A percentile compares a stretch with the other conserved stretches of the same genome.
These are phyloP conservation scores for Xylaria sp. DNA, from an alignment of 2,329 filamentous ascomycete genomes.

Conservation along the genomic window DNA sequence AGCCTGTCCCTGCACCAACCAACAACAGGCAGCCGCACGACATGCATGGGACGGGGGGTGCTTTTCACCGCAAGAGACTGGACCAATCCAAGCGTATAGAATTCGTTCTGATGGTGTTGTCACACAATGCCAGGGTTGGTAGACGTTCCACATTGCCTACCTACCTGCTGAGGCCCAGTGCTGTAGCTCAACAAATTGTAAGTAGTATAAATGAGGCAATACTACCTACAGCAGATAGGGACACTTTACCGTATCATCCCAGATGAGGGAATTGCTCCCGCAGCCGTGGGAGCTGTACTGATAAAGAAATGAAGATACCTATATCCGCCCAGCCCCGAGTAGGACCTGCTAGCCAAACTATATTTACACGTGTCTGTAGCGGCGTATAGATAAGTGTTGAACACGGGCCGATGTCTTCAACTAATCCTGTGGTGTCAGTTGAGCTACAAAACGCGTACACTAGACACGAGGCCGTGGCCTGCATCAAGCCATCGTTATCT, in stretches of 20 bases:
- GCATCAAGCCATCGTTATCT: slow-evolving; percentile 17
- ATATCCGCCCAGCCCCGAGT: background rate
- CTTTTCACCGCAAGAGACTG: slow-evolving; percentile 22
- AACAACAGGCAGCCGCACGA: slow-evolving; percentile 17
- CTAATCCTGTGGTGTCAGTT: background rate
- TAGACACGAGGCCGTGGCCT: slow-evolving; percentile 1
- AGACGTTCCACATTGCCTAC: too few relatives aligned
- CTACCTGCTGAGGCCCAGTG: too few relatives aligned
- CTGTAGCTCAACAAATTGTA: too few relatives aligned
- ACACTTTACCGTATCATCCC: too few relatives aligned
- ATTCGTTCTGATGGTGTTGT: slow-evolving; percentile 6
- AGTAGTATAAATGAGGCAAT: background rate
- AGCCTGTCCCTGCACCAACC: slow-evolving; percentile 10
- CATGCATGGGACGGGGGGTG: slow-evolving; percentile 9
- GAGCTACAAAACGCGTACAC: background rate
- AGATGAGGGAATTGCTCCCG: background rate
- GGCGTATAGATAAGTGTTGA: background rate
- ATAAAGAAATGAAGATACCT: background rate
- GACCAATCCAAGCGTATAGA: slow-evolving; percentile 8
- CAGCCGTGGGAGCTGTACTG: background rate
- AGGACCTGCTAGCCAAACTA: too few relatives aligned
- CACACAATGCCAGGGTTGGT: background rate
- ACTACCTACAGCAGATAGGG: too few relatives aligned
- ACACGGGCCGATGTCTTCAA: background rate
- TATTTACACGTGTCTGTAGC: too few relatives aligned